Evolutionary conservation across 805 yeast species (phyloP), one percentile per base, ranked within the genome.

Genomic region (Wickerhamiella azyma): DNA sequence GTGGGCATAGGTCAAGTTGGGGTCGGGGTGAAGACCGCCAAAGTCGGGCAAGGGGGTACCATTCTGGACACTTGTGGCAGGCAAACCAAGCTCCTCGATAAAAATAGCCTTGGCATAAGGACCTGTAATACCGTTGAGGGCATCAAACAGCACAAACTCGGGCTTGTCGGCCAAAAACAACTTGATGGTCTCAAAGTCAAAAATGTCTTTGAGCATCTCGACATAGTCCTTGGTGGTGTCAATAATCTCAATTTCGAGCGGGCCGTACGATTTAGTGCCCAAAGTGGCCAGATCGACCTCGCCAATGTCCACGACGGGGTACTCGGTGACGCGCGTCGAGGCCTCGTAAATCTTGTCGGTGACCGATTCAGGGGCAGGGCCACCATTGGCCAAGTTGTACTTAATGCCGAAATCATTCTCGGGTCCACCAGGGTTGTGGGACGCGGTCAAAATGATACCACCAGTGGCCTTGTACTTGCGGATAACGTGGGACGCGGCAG

Each of bases 351-450:
- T 92, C 63, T 79, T 76, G 67, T 89, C 75, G 10, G 98, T 89
- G 49, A 92, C 94, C 13, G 81, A 67, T 64, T 89, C 98, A 10
- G 98, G 98, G 9, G 97, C 97, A 37, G 98, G 98, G 2, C 96
- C 98, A 54, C 98, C 98, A 60, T 89, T 89, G 52, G 83, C 75
- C 63, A 92, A 70, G 65, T 89, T 92, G 69, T 92, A 92, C 68
- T 89, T 89, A 70, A 89, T 89, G 46, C 98, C 98, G 61, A 86
- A 72, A 62, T 89, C 98, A 53, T 83, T 79, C 24, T 72, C 66
- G 48, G 95, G 95, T 8, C 97, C 96, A 62, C 98, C 98, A 14
- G 98, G 98, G 65, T 89, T 89, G 66, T 89, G 98, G 19, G 94
- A 81, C 2, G 97, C 97, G 8, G 98, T 89, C 59, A 89, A 71